Percentiles rank a stretch among this genome's conserved stretches.
Conservation (phyloP, 345 rosid species). For the Gossypium stocksii region DNA sequence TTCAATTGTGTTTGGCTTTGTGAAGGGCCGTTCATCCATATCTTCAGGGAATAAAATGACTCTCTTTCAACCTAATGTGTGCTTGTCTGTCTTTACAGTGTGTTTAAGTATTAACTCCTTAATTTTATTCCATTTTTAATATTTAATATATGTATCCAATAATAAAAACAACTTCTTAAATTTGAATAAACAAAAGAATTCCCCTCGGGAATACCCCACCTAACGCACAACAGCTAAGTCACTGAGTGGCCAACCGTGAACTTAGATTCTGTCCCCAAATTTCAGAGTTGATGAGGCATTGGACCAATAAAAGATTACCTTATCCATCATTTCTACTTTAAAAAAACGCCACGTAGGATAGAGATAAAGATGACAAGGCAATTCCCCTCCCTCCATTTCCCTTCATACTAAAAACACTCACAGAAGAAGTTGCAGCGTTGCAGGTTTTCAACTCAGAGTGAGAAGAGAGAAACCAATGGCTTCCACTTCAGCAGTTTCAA, state of each 20-base stretch:
- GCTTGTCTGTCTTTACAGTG: no score
- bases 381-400: slow-evolving; percentile 30
- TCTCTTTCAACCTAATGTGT: no score
- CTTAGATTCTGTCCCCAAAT: slow-evolving; percentile 3
- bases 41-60: no score
- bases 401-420: neutral
- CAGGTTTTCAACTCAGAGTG: slow-evolving; percentile 5
- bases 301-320: slow-evolving; percentile 49
- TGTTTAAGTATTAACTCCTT: no score
- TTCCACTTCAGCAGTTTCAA: slow-evolving; percentile 65
- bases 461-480: slow-evolving; percentile 43
- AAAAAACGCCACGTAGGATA: slow-evolving; percentile 59
- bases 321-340: slow-evolving; percentile 43
- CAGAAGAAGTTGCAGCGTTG: neutral
- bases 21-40: no score
- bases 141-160: no score
- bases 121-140: no score
- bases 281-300: slow-evolving; percentile 30
- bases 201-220: neutral
- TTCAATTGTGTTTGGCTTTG: no score
- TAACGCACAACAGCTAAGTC: neutral
- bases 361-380: slow-evolving; percentile 23
- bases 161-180: no score
- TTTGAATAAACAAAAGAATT: no score
- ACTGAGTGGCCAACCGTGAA: no score